Percentiles rank a stretch among this genome's conserved stretches.
Conservation (phyloP, 176 grass and related monocot species). For the Phoenix roebelenii region DNA sequence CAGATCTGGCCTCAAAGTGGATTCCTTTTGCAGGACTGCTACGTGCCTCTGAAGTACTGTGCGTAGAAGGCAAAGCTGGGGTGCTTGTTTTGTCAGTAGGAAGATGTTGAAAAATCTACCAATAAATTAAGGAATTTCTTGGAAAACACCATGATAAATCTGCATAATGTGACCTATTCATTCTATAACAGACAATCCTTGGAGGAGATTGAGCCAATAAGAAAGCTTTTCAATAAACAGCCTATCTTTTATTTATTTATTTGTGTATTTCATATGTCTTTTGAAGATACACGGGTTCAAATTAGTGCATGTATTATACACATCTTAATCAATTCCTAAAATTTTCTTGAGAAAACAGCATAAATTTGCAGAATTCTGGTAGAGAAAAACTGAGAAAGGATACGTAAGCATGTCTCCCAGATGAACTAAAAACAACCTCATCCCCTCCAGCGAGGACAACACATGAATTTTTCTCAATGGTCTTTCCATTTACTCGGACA, state of each 20-base stretch:
- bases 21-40: conserved; percentile 11
- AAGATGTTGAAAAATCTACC: conserved; percentile 84
- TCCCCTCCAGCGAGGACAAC: conserved; percentile 68
- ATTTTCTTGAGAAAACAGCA: no score
- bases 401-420: conserved; percentile 80
- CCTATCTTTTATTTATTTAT: no score
- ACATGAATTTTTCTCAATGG: conserved; percentile 58
- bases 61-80: conserved; percentile 35
- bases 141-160: neutral
- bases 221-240: no score
- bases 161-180: no score
- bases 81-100: conserved; percentile 53
- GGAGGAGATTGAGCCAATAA: no score
- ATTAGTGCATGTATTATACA: no score
- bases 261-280: no score
- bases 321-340: no score
- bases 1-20: conserved; percentile 24
- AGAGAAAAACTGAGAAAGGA: conserved; percentile 24
- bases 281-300: no score
- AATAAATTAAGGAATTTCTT: conserved; percentile 40
- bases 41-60: conserved; percentile 2
- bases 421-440: conserved; percentile 75
- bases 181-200: no score
- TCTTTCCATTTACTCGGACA: conserved; percentile 88
- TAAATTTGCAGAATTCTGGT: neutral